phyloP scores from a whole-genome alignment of 2,329 filamentous ascomycete genomes.

The Grosmannia serpens region DNA sequence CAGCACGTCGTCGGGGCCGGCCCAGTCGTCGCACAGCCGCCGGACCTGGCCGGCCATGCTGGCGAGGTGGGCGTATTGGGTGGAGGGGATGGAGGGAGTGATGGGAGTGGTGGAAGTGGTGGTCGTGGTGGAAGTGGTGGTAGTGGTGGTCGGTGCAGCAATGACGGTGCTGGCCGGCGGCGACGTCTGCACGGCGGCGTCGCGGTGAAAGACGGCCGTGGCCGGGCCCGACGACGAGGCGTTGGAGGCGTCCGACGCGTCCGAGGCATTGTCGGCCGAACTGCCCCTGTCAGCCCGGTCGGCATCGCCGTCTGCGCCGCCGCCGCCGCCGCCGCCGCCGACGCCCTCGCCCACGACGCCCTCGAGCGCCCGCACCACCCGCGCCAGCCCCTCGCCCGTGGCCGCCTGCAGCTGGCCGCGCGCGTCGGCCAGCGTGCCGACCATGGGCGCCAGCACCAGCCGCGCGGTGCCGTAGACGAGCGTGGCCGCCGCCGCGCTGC shows the following conservation, averaged over 20 bases:
- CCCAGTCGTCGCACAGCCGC: slow-evolving; percentile 4
- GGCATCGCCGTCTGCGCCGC: slow-evolving; percentile 12
- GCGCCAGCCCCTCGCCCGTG: slow-evolving; percentile 31
- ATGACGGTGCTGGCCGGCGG: slow-evolving; percentile 34
- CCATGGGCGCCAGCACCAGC: slow-evolving; percentile 55
- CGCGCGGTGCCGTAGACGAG: slow-evolving; percentile 61
- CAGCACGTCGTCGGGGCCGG: not conserved
- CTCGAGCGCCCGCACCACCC: slow-evolving; percentile 40
- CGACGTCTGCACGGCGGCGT: slow-evolving; percentile 69
- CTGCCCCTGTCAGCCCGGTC: no score
- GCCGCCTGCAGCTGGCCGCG: slow-evolving; percentile 41
- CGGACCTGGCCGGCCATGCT: slow-evolving; percentile 12
- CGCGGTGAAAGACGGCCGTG: slow-evolving; percentile 68
- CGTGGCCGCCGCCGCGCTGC: slow-evolving; percentile 45
- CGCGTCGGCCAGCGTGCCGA: slow-evolving; percentile 37
- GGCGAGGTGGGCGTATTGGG: not conserved
- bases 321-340: not conserved
- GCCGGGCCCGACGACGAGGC: slow-evolving; percentile 22
- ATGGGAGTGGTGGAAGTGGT: not conserved
- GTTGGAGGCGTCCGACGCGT: slow-evolving; percentile 20
- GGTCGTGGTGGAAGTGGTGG: not conserved
- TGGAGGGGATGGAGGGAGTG: not conserved
- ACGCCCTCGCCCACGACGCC: slow-evolving; percentile 39
- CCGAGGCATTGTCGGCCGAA: slow-evolving; percentile 6
- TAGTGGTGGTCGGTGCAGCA: slow-evolving; percentile 24